Percentiles rank a stretch among this genome's conserved stretches.
phyloP scores from a whole-genome alignment of 164 flowering plant genomes.

The Magnolia changhungtana region DNA sequence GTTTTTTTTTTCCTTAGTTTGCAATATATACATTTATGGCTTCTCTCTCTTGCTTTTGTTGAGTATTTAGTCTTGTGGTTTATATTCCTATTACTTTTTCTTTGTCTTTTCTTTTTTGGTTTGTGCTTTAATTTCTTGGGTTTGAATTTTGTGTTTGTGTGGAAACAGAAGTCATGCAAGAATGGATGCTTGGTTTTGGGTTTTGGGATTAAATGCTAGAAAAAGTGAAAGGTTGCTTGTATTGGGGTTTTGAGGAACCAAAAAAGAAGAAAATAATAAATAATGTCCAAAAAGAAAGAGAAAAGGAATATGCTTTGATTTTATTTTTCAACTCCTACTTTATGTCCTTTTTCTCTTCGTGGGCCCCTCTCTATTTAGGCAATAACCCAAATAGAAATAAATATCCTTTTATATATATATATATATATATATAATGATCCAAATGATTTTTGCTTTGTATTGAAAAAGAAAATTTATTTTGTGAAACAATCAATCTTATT shows the following conservation, averaged over 20 bases:
- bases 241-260: neutral
- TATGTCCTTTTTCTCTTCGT: slow-evolving; percentile 22
- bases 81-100: neutral
- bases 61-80: neutral
- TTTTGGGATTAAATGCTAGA: slow-evolving; percentile 8
- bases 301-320: slow-evolving; percentile 16
- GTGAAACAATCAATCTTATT: no score
- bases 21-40: neutral
- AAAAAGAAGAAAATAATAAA: no score
- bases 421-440: slow-evolving; percentile 7
- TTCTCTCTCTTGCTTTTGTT: neutral
- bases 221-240: slow-evolving; percentile 16
- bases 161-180: neutral
- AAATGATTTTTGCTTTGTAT: slow-evolving; percentile 9
- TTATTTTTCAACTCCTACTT: slow-evolving; percentile 21
- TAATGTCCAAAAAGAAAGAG: neutral
- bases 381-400: slow-evolving; percentile 22
- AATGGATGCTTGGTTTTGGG: slow-evolving; percentile 7
- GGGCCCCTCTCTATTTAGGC: slow-evolving; percentile 24
- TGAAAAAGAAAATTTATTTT: no score
- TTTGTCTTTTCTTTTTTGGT: neutral
- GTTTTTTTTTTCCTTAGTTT: neutral
- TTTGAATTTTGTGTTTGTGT: neutral
- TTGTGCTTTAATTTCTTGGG: neutral
- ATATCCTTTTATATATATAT: slow-evolving; percentile 5